Conservation (phyloP, 768 basidiomycete species). For the Dacryopinax primogenitus region DNA sequence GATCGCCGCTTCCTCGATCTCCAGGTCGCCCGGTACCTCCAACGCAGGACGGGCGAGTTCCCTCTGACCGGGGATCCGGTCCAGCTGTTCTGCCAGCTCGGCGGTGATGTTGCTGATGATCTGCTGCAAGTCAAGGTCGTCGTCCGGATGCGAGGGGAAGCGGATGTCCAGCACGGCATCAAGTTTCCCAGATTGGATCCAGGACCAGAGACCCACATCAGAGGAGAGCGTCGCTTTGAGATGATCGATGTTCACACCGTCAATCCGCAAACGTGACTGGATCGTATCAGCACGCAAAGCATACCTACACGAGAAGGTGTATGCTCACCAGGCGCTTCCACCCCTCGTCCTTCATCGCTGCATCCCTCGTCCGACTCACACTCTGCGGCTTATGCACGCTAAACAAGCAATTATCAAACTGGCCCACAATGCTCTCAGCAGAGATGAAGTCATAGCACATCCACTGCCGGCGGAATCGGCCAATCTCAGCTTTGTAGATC, state of each 20-base stretch:
- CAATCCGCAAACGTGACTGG: slow-evolving; percentile 89
- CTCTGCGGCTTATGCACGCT: slow-evolving; percentile 94
- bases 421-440: slow-evolving; percentile 94
- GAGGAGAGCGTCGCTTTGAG: slow-evolving; percentile 68
- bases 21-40: slow-evolving; percentile 46
- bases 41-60: slow-evolving; percentile 78
- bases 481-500: slow-evolving; percentile 85
- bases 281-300: slow-evolving; percentile 14
- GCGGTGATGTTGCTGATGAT: slow-evolving; percentile 85
- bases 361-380: slow-evolving; percentile 79
- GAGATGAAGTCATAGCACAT: slow-evolving; percentile 85
- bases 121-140: slow-evolving; percentile 58
- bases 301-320: slow-evolving; percentile 7
- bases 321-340: slow-evolving; percentile 79
- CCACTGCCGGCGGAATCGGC: slow-evolving; percentile 80
- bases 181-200: slow-evolving; percentile 94
- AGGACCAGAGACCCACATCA: slow-evolving; percentile 76
- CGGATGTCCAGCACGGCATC: slow-evolving; percentile 97
- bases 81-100: slow-evolving; percentile 51
- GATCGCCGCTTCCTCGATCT: slow-evolving; percentile 22
- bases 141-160: slow-evolving; percentile 70
- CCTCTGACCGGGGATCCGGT: slow-evolving; percentile 73
- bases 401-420: slow-evolving; percentile 95
- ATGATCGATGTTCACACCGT: slow-evolving; percentile 94
- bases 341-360: slow-evolving; percentile 66